Evolutionary conservation across 2,329 filamentous ascomycete species (phyloP), one percentile per base, ranked within the genome.

Genomic region (Corinectria fuckeliana): DNA sequence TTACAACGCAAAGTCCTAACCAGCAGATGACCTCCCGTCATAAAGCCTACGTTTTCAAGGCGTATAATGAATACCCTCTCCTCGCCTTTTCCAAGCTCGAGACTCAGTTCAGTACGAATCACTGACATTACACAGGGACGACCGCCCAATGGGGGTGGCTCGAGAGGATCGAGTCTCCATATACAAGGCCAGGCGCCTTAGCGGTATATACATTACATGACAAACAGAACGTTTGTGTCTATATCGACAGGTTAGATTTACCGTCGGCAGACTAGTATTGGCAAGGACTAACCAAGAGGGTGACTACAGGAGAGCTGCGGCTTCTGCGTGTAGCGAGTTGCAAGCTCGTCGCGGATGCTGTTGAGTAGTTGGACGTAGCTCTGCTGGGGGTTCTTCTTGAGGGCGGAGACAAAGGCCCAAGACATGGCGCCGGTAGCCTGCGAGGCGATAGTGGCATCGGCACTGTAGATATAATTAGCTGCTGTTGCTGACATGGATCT

Each of bases 401-500:
- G 85, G 41, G 93, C 90, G 5, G 84, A 90, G 75, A 99, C 93
- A 75, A 99, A 99, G 9, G 95, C 95, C 88, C 91, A 98, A 1
- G 93, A 97, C 95, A 99, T 98, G 73, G 95, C 95, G 51, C 95
- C 95, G 0, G 95, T 98, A 25, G 95, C 94, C 78, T 97, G 86
- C 50, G 93, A 90, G 32, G 85, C 88, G 69, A 98, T 97, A 18
- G 88, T 91, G n/a, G 94, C 93, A 75, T 99, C 95, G 77, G 92
- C 91, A 65, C 93, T 97, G 69, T 48, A 45, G 54, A 18, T 3
- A 14, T 42, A 21, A 63, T 70, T 61, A 71, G 67, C 55, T 21
- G 21, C n/a, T 41, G 39, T 21, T 30, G 21, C 21, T 42, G 3
- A 49, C 32, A 16, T 34, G 20, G 9, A 23, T 18, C 18, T 23